phyloP scores from a whole-genome alignment of 140 eudicot species.

The Stevia rebaudiana region DNA sequence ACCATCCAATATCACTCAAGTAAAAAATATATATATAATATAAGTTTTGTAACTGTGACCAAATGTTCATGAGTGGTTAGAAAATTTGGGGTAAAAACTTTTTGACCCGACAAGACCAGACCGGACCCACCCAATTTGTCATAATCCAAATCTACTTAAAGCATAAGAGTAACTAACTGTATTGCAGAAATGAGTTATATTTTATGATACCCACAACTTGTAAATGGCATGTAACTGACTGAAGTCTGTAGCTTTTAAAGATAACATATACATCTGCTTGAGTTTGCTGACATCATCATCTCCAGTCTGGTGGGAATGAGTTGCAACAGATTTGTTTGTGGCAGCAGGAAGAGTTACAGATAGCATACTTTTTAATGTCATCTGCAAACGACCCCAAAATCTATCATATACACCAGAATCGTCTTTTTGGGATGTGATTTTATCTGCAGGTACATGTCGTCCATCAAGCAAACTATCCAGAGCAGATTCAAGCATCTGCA shows the following conservation, averaged over 20 bases:
- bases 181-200: neutral
- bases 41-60: too few relatives aligned
- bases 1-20: too few relatives aligned
- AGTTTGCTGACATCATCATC: conserved; percentile 64
- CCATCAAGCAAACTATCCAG: conserved; percentile 71
- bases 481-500: conserved; percentile 75
- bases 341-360: conserved; percentile 38
- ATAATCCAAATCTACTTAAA: too few relatives aligned
- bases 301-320: conserved; percentile 35
- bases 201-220: conserved; percentile 48
- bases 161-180: too few relatives aligned
- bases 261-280: conserved; percentile 70
- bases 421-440: conserved; percentile 22
- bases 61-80: too few relatives aligned
- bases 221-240: conserved; percentile 63
- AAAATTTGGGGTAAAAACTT: too few relatives aligned
- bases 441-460: conserved; percentile 47
- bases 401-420: conserved; percentile 36
- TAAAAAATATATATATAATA: too few relatives aligned
- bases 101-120: too few relatives aligned
- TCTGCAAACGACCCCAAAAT: conserved; percentile 80
- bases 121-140: too few relatives aligned
- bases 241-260: conserved; percentile 67
- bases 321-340: conserved; percentile 37
- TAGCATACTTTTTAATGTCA: conserved; percentile 65